Percentiles rank a stretch among this genome's conserved stretches.
phyloP scores from a whole-genome alignment of 768 basidiomycete genomes.

The Kwoniella dejecticola region DNA sequence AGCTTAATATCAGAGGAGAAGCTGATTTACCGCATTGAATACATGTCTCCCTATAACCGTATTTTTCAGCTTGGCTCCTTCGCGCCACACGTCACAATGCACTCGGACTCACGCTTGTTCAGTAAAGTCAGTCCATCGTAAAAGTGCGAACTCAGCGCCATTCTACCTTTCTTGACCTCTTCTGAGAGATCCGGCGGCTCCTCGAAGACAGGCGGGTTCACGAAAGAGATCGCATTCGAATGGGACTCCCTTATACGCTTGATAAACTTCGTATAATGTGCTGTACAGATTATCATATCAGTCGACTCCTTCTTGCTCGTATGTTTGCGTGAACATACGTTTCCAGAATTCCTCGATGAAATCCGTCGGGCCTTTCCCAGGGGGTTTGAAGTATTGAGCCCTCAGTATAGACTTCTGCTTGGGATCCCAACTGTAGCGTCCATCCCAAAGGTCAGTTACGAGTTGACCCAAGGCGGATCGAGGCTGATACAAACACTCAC shows the following conservation, averaged over 20 bases:
- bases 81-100: background rate
- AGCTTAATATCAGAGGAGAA: background rate
- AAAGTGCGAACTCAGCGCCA: constrained; percentile 80
- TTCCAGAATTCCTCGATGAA: constrained; percentile 81
- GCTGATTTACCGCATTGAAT: constrained; percentile 72
- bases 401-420: constrained; percentile 67
- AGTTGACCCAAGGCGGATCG: background rate
- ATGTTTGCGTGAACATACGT: constrained; percentile 53
- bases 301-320: too few relatives aligned
- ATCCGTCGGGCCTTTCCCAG: constrained; percentile 58
- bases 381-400: constrained; percentile 73
- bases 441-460: background rate
- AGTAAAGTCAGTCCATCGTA: constrained; percentile 93
- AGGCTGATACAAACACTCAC: constrained; percentile 30
- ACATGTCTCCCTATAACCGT: constrained; percentile 61
- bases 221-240: constrained; percentile 81
- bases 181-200: constrained; percentile 67
- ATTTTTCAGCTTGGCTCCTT: background rate
- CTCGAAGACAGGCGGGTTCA: constrained; percentile 88
- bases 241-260: constrained; percentile 61
- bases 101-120: constrained; percentile 70
- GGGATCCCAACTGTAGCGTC: constrained; percentile 65
- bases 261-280: constrained; percentile 52
- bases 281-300: too few relatives aligned
- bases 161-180: constrained; percentile 65